Conservation (phyloP, 2,329 filamentous ascomycete genomes). For the Cadophora sp. region DNA sequence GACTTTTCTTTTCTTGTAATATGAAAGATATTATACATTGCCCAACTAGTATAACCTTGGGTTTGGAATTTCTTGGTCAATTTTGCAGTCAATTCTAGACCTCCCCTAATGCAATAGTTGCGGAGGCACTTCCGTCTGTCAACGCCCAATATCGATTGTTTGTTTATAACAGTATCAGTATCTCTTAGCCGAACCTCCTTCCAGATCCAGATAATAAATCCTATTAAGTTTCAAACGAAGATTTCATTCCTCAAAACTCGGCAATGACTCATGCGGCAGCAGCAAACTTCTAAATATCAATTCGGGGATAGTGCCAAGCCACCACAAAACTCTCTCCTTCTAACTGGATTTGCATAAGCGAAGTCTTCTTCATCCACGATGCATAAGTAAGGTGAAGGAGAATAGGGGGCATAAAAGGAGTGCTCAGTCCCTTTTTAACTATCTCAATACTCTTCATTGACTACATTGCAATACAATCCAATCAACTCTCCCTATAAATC, state of each 20-base stretch:
- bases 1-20: background rate
- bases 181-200: background rate
- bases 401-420: too few species aligned
- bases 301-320: background rate
- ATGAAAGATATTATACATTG: background rate
- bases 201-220: background rate
- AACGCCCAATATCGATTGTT: background rate
- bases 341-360: too few species aligned
- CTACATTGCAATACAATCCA: too few species aligned
- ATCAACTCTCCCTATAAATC: too few species aligned
- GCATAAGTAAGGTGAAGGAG: too few species aligned
- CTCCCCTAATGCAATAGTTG: background rate
- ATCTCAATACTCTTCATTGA: too few species aligned
- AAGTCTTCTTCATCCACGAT: too few species aligned
- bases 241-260: slow-evolving; percentile 1
- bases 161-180: background rate
- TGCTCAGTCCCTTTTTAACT: too few species aligned
- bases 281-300: background rate
- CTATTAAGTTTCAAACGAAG: too few species aligned
- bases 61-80: background rate
- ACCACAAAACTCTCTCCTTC: background rate
- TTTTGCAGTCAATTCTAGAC: background rate
- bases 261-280: slow-evolving; percentile 25
- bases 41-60: background rate
- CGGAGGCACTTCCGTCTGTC: too few species aligned